phyloP scores from a whole-genome alignment of 345 rosid genomes.

The Murraya paniculata region DNA sequence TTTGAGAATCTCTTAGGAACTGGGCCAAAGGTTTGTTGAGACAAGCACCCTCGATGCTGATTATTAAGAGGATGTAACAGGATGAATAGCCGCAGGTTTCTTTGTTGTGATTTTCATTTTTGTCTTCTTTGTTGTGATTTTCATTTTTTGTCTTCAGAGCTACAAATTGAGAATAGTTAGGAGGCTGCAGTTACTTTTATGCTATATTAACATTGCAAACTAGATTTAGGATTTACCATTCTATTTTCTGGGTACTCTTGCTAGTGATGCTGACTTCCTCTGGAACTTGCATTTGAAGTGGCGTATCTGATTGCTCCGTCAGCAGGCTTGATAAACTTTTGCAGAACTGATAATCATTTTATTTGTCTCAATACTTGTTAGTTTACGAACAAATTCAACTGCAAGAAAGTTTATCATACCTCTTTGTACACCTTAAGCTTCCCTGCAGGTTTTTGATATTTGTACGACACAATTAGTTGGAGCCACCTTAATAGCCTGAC shows the following conservation, averaged over 20 bases:
- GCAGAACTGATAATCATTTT: constrained; percentile 59
- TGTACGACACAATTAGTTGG: constrained; percentile 85
- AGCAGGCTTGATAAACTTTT: constrained; percentile 65
- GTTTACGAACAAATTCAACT: constrained; percentile 6
- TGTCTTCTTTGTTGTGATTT: constrained; percentile 10
- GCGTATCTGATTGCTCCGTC: constrained; percentile 36
- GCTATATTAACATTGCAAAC: background rate
- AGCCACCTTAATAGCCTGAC: constrained; percentile 74
- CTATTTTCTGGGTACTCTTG: constrained; percentile 15
- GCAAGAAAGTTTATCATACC: constrained; percentile 31
- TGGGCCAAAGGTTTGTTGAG: too few relatives aligned
- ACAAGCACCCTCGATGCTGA: background rate
- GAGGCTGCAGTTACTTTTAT: constrained; percentile 12
- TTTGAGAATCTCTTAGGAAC: background rate
- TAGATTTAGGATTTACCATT: constrained; percentile 32
- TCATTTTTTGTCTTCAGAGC: constrained; percentile 22
- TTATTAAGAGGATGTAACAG: constrained; percentile 23
- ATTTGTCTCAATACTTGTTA: constrained; percentile 1
- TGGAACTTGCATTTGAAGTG: constrained; percentile 24
- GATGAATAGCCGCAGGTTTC: constrained; percentile 21
- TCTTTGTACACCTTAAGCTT: constrained; percentile 57
- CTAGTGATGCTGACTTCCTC: constrained; percentile 13
- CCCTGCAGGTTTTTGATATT: constrained; percentile 81
- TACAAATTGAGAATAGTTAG: constrained; percentile 27
- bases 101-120: constrained; percentile 6